Evolutionary conservation across 768 basidiomycete species (phyloP), one percentile per base, ranked within the genome.

Genomic region (Dacryopinax primogenitus): DNA sequence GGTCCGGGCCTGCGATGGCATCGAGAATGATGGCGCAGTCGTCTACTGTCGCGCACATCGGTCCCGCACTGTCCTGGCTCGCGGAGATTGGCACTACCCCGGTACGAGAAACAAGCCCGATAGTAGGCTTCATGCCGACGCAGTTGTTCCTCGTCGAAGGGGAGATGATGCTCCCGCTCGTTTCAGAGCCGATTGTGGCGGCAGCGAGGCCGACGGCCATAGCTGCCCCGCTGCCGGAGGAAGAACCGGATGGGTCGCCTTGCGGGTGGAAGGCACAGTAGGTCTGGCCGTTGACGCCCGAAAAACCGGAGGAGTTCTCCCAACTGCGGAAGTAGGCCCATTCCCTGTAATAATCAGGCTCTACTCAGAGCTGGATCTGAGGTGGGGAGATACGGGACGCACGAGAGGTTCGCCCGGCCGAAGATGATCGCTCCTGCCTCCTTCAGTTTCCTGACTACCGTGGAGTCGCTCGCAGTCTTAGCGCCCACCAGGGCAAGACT

Each of bases 401-500:
- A 21, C 51, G 44, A 12, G 21, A 41, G n/a, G 28, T 45, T 63
- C 30, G 47, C 23, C 62, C 36, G 32, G 47, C 67, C 35, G 45
- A 47, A 35, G 39, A 68, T 68, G 65, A 68, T 68, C 18, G 67
- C 67, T 3, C 67, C 67, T 7, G 65, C 62, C 23, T 36, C 45
- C 21, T 62, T 63, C 13, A 68, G 58, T n/a, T 45, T 47, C 12
- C n/a, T 45, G 3, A 66, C 39, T n/a, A 68, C 64, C 1, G 63
- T 64, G 1, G 67, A 65, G 33, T 68, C 67, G 13, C 28, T 16
- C 3, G 47, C 15, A 1, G 58, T 34, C 32, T 63, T 63, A 11
- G 63, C 61, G n/a, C 65, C 62, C 1, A 51, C 34, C 2, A 58
- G 47, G 18, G 62, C 62, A 26, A 45, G 30, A n/a, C 36, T 21